A percentile compares a stretch with the other conserved stretches of the same genome.
Conservation (phyloP, 768 basidiomycete genomes). For the Dentipellis sp. region DNA sequence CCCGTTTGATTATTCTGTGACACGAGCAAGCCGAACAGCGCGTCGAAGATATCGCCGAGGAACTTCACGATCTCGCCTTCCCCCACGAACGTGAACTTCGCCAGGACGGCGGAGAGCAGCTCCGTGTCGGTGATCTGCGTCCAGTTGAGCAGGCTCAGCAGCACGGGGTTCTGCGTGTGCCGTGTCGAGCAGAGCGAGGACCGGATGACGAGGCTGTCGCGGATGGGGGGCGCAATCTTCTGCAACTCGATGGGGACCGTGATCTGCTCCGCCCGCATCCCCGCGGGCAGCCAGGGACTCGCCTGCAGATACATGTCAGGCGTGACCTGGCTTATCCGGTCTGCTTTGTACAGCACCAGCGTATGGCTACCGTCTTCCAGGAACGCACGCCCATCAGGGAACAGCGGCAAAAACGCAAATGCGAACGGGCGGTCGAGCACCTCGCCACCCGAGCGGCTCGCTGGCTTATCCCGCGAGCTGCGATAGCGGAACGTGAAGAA, state of each 20-base stretch:
- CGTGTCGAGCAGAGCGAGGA: constrained; percentile 88
- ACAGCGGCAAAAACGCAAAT: constrained; percentile 86
- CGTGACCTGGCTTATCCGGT: constrained; percentile 51
- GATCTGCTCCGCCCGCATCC: constrained; percentile 54
- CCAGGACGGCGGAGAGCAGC: constrained; percentile 59
- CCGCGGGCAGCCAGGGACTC: constrained; percentile 47
- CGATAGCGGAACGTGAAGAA: constrained; percentile 92
- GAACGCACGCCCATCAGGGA: constrained; percentile 66
- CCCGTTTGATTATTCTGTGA: constrained; percentile 65
- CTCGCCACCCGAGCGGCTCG: constrained; percentile 29
- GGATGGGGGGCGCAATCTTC: constrained; percentile 56
- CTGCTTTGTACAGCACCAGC: constrained; percentile 76
- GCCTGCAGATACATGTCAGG: constrained; percentile 66
- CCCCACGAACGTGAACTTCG: constrained; percentile 84
- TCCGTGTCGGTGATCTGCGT: constrained; percentile 57
- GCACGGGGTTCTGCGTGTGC: constrained; percentile 83
- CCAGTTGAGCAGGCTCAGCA: constrained; percentile 79
- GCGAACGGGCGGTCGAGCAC: constrained; percentile 72
- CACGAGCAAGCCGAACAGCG: constrained; percentile 82
- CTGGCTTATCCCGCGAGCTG: constrained; percentile 36
- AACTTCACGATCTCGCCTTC: constrained; percentile 96
- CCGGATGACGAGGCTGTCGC: constrained; percentile 74
- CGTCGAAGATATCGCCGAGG: constrained; percentile 83
- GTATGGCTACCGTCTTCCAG: constrained; percentile 86
- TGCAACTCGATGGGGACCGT: constrained; percentile 49